phyloP scores from a whole-genome alignment of 768 basidiomycete genomes.

The Boletus vinaceobasis region DNA sequence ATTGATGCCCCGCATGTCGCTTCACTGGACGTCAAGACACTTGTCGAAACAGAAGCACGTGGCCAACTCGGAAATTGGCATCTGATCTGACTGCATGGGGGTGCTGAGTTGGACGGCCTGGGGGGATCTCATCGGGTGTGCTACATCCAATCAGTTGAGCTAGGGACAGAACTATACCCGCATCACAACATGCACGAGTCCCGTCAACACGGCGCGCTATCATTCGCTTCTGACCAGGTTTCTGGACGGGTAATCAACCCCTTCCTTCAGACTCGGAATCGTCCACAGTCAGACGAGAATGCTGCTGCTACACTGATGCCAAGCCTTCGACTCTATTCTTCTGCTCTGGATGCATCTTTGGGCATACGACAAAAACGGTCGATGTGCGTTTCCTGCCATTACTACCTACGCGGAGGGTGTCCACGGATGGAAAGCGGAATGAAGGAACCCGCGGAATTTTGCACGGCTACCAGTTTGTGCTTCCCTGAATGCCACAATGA shows the following conservation, averaged over 20 bases:
- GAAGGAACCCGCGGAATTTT: too few relatives aligned
- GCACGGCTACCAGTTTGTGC: too few relatives aligned
- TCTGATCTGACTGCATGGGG: slow-evolving; percentile 24
- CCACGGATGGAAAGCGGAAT: too few relatives aligned
- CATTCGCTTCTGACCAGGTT: slow-evolving; percentile 14
- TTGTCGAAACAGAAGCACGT: slow-evolving; percentile 55
- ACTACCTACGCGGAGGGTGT: too few relatives aligned
- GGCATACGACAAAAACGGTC: slow-evolving; percentile 21
- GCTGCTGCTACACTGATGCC: too few relatives aligned
- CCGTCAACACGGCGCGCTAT: slow-evolving; percentile 24
- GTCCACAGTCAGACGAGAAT: slow-evolving; percentile 18
- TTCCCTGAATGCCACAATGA: too few relatives aligned
- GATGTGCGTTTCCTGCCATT: slow-evolving; percentile 24
- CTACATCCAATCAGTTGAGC: neutral
- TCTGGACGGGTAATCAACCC: slow-evolving; percentile 33
- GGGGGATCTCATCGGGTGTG: slow-evolving; percentile 4
- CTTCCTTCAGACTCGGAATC: slow-evolving; percentile 36
- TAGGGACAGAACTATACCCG: slow-evolving; percentile 9
- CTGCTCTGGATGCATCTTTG: too few relatives aligned
- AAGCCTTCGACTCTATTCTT: too few relatives aligned
- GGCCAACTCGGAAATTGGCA: slow-evolving; percentile 24
- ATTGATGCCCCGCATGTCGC: slow-evolving; percentile 48
- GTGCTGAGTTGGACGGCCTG: slow-evolving; percentile 13
- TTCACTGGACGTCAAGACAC: slow-evolving; percentile 49
- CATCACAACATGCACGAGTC: slow-evolving; percentile 15